Conservation (phyloP, 306 rosid species). For the Lathyrus aphaca region DNA sequence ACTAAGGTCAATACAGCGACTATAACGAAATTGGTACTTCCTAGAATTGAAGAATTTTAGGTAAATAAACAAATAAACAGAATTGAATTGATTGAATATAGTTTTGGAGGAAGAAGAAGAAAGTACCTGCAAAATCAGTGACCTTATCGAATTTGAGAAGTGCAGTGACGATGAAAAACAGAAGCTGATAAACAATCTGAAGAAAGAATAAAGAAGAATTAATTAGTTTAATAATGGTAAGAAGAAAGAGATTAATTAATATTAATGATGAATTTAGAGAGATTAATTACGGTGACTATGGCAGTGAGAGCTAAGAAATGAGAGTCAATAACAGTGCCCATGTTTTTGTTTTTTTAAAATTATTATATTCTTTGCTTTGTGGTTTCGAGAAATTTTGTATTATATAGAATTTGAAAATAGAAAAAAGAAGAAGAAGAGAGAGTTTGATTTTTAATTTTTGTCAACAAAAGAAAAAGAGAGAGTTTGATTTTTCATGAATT, state of each 20-base stretch:
- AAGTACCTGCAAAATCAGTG: constrained; percentile 94
- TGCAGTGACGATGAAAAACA: constrained; percentile 88
- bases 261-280: neutral
- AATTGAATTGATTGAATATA: neutral
- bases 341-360: constrained; percentile 8
- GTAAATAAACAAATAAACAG: neutral
- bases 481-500: neutral
- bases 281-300: constrained; percentile 65
- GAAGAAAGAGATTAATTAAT: neutral
- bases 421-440: neutral
- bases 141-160: constrained; percentile 89
- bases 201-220: neutral
- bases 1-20: constrained; percentile 74
- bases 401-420: neutral
- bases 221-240: no score
- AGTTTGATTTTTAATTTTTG: neutral
- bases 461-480: neutral
- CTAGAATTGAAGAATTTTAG: constrained; percentile 41
- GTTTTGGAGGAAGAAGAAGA: neutral
- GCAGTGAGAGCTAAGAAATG: constrained; percentile 88
- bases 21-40: constrained; percentile 89
- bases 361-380: neutral
- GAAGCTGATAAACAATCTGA: constrained; percentile 75
- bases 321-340: constrained; percentile 81
- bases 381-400: neutral